Evolutionary conservation across 106 monocot genomes (phyloP), one percentile per base, ranked within the genome.

Genomic region (Acanthochlamys bracteata): DNA sequence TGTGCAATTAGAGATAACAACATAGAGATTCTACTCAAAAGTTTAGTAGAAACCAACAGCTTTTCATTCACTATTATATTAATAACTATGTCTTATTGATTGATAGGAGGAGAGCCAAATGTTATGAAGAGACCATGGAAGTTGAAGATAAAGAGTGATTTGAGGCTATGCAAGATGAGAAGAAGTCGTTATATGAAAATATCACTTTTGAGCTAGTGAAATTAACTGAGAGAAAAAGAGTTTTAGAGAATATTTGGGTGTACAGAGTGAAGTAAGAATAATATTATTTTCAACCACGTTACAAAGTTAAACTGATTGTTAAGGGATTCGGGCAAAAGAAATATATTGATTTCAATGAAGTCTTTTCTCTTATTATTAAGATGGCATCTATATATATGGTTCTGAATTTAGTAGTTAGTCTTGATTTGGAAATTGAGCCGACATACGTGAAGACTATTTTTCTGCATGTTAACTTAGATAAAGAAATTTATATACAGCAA

Each of bases 121-220:
- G 0, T 55, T 20, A 39, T 19, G 16, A 3, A 7, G 6, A 67
- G 55, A 14, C 45, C n/a, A 14, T 61, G 13, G 12, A 66, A 21
- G 26, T 10, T 2, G 0, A 67, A 10, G 6, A 55, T n/a, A n/a
- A n/a, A n/a, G n/a, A n/a, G n/a, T n/a, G n/a, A n/a, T n/a, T n/a
- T 10, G 7, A 67, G 7, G 53, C 25, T 17, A 54, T 67, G 66
- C 2, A 67, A 39, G 67, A 55, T 53, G 52, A 3, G 20, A 20
- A 3, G 52, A 53, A 53, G 15, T 53, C 52, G 15, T 20, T 53
- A 53, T 23, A 21, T 10, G 20, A 56, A 19, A 20, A 56, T 56
- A 14, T 8, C 19, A 56, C 56, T 1, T 56, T 20, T 56, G 19
- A 56, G n/a, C 23, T 56, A 23, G 12, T 56, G 23, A 23, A 20